phyloP scores from a whole-genome alignment of 2,329 filamentous ascomycete species.

The Fusarium sp. region DNA sequence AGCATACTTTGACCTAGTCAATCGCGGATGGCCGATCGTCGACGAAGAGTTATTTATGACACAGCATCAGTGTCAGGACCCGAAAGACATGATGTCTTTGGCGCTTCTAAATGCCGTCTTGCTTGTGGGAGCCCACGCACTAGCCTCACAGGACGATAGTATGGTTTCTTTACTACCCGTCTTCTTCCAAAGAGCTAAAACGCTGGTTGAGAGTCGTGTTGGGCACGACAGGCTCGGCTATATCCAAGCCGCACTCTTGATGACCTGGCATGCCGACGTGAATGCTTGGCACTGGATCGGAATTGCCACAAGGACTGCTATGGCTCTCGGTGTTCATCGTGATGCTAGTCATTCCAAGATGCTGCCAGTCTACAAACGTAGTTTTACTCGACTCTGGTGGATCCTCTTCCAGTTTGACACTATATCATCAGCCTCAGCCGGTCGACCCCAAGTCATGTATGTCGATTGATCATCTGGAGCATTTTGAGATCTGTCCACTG shows the following conservation, averaged over 20 bases:
- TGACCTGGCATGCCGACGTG: constrained; percentile 23
- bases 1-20: constrained; percentile 8
- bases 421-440: constrained; percentile 13
- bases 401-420: constrained; percentile 25
- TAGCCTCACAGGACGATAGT: constrained; percentile 5
- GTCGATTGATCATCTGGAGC: not conserved
- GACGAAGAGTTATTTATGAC: constrained; percentile 24
- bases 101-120: constrained; percentile 18
- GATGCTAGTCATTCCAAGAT: constrained; percentile 17
- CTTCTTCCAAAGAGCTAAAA: constrained; percentile 13
- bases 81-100: constrained; percentile 4
- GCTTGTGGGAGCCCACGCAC: constrained; percentile 16
- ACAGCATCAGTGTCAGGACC: constrained; percentile 1
- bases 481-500: not conserved
- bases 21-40: constrained; percentile 22
- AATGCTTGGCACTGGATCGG: constrained; percentile 31
- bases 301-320: constrained; percentile 16
- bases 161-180: not conserved
- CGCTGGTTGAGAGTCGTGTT: constrained; percentile 1
- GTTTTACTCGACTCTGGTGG: constrained; percentile 21
- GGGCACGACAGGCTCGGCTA: constrained; percentile 19
- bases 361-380: constrained; percentile 16
- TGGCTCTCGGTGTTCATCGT: constrained; percentile 18
- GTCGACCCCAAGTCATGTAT: constrained; percentile 20
- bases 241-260: not conserved